Percentiles rank a stretch among this genome's conserved stretches.
Evolutionary conservation across 2,329 filamentous ascomycete genomes (phyloP).

Genomic region (Colletotrichum lentis): DNA sequence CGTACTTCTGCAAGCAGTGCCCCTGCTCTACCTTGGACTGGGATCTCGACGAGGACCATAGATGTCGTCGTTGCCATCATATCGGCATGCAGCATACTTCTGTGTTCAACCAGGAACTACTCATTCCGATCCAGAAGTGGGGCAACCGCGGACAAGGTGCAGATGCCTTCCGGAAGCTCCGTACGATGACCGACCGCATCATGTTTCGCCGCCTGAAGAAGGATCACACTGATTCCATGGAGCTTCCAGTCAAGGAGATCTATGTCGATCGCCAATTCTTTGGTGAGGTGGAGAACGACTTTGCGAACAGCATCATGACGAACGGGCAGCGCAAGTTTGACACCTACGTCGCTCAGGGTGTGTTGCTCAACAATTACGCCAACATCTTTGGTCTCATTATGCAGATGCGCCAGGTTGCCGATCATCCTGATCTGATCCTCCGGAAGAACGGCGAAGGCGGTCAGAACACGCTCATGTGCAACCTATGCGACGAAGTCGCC

Average conservation of each 20-base stretch:
- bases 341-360: conserved; percentile 92
- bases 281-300: conserved; percentile 93
- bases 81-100: conserved; percentile 55
- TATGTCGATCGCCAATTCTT: conserved; percentile 95
- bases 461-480: conserved; percentile 89
- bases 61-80: conserved; percentile 70
- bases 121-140: conserved; percentile 79
- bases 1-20: conserved; percentile 92
- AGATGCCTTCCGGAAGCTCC: conserved; percentile 80
- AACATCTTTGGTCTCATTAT: conserved; percentile 99
- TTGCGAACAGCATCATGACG: conserved; percentile 94
- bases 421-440: conserved; percentile 92
- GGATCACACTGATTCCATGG: conserved; percentile 93
- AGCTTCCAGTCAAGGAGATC: conserved; percentile 93
- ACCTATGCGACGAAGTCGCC: conserved; percentile 94
- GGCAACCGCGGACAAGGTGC: conserved; percentile 69
- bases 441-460: conserved; percentile 87
- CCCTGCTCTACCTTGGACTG: conserved; percentile 84
- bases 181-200: conserved; percentile 87
- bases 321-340: conserved; percentile 89
- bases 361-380: conserved; percentile 96
- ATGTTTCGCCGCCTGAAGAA: conserved; percentile 96
- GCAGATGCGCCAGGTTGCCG: conserved; percentile 98
- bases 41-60: conserved; percentile 75
- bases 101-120: conserved; percentile 92